Evolutionary conservation across 495 filamentous ascomycete genomes (phyloP).

Genomic region (Mycothermus thermophilus): DNA sequence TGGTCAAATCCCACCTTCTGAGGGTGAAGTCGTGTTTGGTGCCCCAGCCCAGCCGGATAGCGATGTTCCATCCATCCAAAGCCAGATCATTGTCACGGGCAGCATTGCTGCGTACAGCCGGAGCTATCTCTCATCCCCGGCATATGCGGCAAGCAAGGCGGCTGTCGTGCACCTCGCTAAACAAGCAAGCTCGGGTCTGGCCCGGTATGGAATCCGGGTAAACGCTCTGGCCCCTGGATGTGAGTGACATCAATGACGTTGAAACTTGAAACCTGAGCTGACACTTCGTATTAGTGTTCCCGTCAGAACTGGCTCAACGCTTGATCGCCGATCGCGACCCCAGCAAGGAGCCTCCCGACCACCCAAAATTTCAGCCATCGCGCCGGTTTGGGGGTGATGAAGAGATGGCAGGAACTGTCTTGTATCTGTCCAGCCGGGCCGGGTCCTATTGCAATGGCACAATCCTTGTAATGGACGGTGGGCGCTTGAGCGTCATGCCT

Average conservation of each 20-base stretch:
- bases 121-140: constrained; percentile 24
- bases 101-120: constrained; percentile 43
- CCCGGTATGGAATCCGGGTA: constrained; percentile 40
- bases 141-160: constrained; percentile 50
- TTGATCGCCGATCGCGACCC: constrained; percentile 27
- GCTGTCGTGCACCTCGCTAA: constrained; percentile 48
- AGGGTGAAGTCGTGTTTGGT: not conserved
- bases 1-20: not conserved
- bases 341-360: constrained; percentile 19
- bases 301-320: constrained; percentile 38
- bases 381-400: constrained; percentile 38
- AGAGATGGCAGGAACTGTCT: constrained; percentile 43
- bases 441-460: constrained; percentile 46
- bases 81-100: constrained; percentile 40
- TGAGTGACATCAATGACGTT: constrained; percentile 25
- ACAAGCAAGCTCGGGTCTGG: constrained; percentile 39
- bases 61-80: constrained; percentile 31
- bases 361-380: constrained; percentile 34
- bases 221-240: constrained; percentile 55
- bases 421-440: constrained; percentile 42
- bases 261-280: constrained; percentile 1
- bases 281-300: constrained; percentile 29
- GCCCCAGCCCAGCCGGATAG: constrained; percentile 8
- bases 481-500: constrained; percentile 32
- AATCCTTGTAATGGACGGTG: constrained; percentile 44